phyloP scores from a whole-genome alignment of 371 early-diverging fungal species.

The Mortierella sp. region DNA sequence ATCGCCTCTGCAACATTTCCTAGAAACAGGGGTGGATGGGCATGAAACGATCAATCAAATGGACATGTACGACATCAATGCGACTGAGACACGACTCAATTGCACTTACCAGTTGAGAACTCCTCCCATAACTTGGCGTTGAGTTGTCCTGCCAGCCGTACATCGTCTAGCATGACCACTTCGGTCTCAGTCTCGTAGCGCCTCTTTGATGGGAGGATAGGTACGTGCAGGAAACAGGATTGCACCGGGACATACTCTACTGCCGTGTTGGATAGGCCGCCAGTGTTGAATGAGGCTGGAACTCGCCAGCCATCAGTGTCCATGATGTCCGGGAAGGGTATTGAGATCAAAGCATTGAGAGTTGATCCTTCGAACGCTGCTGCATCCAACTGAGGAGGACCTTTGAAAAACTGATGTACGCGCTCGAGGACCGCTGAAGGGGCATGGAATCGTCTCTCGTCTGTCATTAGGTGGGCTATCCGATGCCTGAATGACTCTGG shows the following conservation, averaged over 20 bases:
- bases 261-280: not conserved
- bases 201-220: conserved; percentile 45
- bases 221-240: conserved; percentile 50
- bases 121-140: conserved; percentile 49
- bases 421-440: conserved; percentile 33
- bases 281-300: conserved; percentile 4
- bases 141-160: conserved; percentile 37
- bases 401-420: conserved; percentile 32
- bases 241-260: conserved; percentile 21
- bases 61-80: too few species aligned
- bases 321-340: conserved; percentile 52
- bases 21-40: conserved; percentile 7
- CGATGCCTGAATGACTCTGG: conserved; percentile 12
- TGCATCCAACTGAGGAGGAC: conserved; percentile 36
- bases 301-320: conserved; percentile 41
- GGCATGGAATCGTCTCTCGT: conserved; percentile 41
- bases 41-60: not conserved
- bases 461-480: conserved; percentile 23
- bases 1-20: conserved; percentile 48
- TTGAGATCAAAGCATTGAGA: conserved; percentile 18
- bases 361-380: conserved; percentile 37
- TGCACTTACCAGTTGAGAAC: conserved; percentile 17
- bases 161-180: conserved; percentile 43
- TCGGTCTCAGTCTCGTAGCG: conserved; percentile 47
- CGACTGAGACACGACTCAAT: too few species aligned